Conservation (phyloP, 768 basidiomycete genomes). For the Rhodotorula toruloides region DNA sequence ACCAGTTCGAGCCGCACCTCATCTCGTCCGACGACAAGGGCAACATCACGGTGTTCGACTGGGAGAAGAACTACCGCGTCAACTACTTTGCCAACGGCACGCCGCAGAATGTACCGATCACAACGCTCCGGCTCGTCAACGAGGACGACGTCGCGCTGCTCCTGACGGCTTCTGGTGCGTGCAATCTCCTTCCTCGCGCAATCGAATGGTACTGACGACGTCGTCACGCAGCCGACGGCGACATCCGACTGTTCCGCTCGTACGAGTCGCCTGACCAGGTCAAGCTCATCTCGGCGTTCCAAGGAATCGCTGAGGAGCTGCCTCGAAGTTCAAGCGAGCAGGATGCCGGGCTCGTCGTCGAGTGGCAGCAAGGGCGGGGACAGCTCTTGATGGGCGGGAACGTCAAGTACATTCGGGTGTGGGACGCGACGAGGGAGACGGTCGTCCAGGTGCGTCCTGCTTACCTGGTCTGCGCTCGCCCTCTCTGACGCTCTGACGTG, state of each 20-base stretch:
- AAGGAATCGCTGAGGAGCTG: slow-evolving; percentile 73
- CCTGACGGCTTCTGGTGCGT: slow-evolving; percentile 74
- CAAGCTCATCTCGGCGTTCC: slow-evolving; percentile 90
- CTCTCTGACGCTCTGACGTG: not conserved
- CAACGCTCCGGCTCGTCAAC: slow-evolving; percentile 85
- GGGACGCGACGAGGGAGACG: slow-evolving; percentile 90
- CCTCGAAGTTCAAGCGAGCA: slow-evolving; percentile 57
- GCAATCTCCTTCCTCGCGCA: not conserved
- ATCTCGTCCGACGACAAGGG: slow-evolving; percentile 79
- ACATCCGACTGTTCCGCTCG: slow-evolving; percentile 84
- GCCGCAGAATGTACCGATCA: slow-evolving; percentile 59
- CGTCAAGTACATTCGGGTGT: slow-evolving; percentile 76
- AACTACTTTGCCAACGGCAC: slow-evolving; percentile 87
- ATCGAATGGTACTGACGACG: not conserved
- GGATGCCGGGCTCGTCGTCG: slow-evolving; percentile 76
- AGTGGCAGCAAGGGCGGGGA: slow-evolving; percentile 88
- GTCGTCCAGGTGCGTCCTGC: slow-evolving; percentile 59
- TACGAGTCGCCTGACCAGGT: slow-evolving; percentile 74
- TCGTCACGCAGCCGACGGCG: slow-evolving; percentile 67
- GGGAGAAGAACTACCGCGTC: slow-evolving; percentile 72
- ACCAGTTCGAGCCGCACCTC: slow-evolving; percentile 84
- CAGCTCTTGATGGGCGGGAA: slow-evolving; percentile 86
- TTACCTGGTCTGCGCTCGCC: not conserved
- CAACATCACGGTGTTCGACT: slow-evolving; percentile 92
- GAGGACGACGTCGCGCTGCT: slow-evolving; percentile 90